Evolutionary conservation across 805 yeast genomes (phyloP), one percentile per base, ranked within the genome.

Genomic region (Saturnispora mendoncae): DNA sequence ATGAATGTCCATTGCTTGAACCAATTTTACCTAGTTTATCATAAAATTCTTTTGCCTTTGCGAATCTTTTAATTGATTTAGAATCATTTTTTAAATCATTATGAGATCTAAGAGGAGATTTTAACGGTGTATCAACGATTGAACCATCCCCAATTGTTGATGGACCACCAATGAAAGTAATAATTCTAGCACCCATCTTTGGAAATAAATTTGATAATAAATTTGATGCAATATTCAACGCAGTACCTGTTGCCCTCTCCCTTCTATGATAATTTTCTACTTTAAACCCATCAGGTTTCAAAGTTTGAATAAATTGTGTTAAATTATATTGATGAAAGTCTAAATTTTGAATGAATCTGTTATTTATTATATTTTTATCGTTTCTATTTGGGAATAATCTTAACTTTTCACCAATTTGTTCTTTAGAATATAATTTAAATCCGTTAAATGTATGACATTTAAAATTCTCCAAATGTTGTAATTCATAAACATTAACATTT

Each of bases 81-180:
- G 65, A 49, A 15, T 71, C 72, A 45, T 68, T 72, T 21, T 62
- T 58, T 31, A 79, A 69, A 53, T 77, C 81, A 52, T 74, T 74
- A 53, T 79, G 85, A 0, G 84, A 77, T 61, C 86, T 68, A 34
- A 79, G 62, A 6, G 84, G 80, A 43, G 76, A 80, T 50, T 73
- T 78, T 43, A 78, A 62, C 20, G 64, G 59, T n/a, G 67, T 60
- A 6, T 71, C 70, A 9, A 78, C 84, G 26, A 80, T 72, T 29
- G 62, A 53, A 2, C 85, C 86, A 2, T 82, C 81, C 1, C 84
- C 84, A 46, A 61, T 61, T 0, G 84, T 80, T 49, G 81, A 73
- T 5, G 81, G 77, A 1, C 85, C 85, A 23, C 78, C 82, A 4
- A 72, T 53, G 51, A 78, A 78, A 19, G 71, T 56, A 53, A 76